Base-by-base conservation (phyloP, 768 basidiomycete genomes). In the Macrocybe gigantea region DNA sequence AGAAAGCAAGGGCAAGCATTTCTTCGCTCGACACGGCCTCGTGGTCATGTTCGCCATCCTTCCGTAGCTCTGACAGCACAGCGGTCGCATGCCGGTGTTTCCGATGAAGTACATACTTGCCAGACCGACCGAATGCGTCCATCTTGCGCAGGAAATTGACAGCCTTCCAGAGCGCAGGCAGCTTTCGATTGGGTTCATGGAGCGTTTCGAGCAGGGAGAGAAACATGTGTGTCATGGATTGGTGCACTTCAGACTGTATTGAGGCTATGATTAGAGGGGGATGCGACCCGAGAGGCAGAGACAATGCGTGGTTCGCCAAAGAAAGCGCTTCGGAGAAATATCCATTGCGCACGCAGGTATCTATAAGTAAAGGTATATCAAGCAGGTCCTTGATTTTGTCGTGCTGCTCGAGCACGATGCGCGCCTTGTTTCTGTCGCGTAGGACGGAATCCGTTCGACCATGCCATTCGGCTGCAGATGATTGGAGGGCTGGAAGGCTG, bases 311-410 rank as follows among this genome's bases (percentile, higher is more conserved):
- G 22, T 78, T 70, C 5, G 87, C 78, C 35, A 98, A 77, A 29
- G 92, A 86, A 48, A 98, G 77, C 0, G 93, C 94, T 61, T 98
- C 96, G 45, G 83, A 76, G 68, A 93, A 97, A 65, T 89, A 87
- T 6, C 92, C 92, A 58, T 92, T 93, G 35, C 93, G 79, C 10
- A 96, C 88, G 60, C 93, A 97, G 1, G 92, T 90, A 61, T 95
- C 91, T 60, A 96, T 86, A 31, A 99, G 77, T 44, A 88, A 72
- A 7, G 95, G 93, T 41, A 94, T 79, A 56, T 96, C 93, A 48
- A 98, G 80, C 33, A 98, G 67, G 63, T 97, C 93, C 53, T 88
- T 78, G 50, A 98, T 78, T 64, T 93, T 93, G 63, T 95, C 92
- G 60, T 93, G 88, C 57, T 95, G 89, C 57, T 97, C 94, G 50